Base-by-base conservation (phyloP, 306 rosid species). In the Spatholobus suberectus region DNA sequence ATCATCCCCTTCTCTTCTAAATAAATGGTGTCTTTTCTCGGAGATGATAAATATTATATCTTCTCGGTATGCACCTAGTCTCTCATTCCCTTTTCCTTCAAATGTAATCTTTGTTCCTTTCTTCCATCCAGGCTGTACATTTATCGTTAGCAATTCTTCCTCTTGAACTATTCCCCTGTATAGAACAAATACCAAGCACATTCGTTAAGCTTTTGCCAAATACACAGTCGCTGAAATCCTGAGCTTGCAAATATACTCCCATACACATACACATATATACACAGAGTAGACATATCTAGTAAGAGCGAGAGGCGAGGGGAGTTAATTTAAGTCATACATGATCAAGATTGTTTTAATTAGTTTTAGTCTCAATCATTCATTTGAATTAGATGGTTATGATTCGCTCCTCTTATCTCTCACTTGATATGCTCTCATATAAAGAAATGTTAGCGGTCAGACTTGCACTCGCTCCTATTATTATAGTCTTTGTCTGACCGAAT, bases 51-150 rank as follows among this genome's bases (percentile, higher is more conserved):
- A 89, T 46, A 83, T 40, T 32, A 92, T 66, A 80, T 91, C 99
- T 1, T 90, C 97, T 46, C 87, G 78, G 76, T 51, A 78, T 20
- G 59, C 52, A 20, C 91, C 91, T 0, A 83, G 82, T 37, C 74
- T 89, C 72, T 85, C 95, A 23, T 86, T 91, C 44, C 94, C 97
- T 87, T 83, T 88, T 57, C 97, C 97, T 88, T 88, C 92, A 13
- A 94, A 96, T 87, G 86, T 94, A 29, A 96, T 88, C 84, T 78
- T 92, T 14, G 99, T 96, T 47, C 99, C 97, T 67, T 88, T 89
- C 70, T 5, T 94, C 98, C 99, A 96, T 76, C 99, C 98, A 0
- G 99, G 98, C 73, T 91, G 75, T 40, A 96, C 97, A 47, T 90
- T 73, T 83, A 94, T 91, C 0, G 90, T 89, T 27, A 94, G 4